A percentile compares a stretch with the other conserved stretches of the same genome.
phyloP scores from a whole-genome alignment of 1,284 basidiomycete species.

The Irpex sp. region DNA sequence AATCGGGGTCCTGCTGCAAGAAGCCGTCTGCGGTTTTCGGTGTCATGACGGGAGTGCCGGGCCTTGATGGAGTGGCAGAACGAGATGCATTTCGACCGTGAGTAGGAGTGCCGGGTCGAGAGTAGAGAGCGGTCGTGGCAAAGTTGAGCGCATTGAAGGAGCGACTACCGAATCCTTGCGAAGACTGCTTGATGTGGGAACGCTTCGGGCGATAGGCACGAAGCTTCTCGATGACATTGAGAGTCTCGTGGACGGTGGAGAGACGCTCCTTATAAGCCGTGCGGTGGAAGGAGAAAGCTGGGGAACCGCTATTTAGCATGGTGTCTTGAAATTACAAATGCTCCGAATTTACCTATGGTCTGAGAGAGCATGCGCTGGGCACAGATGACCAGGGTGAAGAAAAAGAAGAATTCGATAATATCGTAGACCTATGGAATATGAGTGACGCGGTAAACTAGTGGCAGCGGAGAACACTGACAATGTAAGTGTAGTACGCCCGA shows the following conservation, averaged over 20 bases:
- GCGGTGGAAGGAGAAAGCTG: slow-evolving; percentile 71
- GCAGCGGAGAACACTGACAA: slow-evolving; percentile 27
- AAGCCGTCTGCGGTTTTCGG: not conserved
- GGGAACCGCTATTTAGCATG: not conserved
- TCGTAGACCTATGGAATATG: slow-evolving; percentile 39
- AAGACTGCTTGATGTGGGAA: slow-evolving; percentile 19
- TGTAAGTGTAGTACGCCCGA: slow-evolving; percentile 52
- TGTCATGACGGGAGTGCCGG: slow-evolving; percentile 18
- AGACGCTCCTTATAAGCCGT: slow-evolving; percentile 76
- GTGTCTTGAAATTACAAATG: no score
- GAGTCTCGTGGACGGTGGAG: slow-evolving; percentile 48
- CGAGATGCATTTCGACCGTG: slow-evolving; percentile 15
- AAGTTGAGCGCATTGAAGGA: slow-evolving; percentile 15
- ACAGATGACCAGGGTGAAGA: slow-evolving; percentile 58
- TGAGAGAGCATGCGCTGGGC: slow-evolving; percentile 64
- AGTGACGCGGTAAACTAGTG: slow-evolving; percentile 1
- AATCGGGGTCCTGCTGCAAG: slow-evolving; percentile 12
- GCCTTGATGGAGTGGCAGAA: slow-evolving; percentile 12
- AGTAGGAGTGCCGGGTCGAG: slow-evolving; percentile 26
- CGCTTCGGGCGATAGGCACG: slow-evolving; percentile 67
- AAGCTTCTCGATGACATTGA: slow-evolving; percentile 66
- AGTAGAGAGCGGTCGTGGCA: slow-evolving; percentile 12
- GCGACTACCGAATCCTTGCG: slow-evolving; percentile 23
- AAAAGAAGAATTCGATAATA: slow-evolving; percentile 68
- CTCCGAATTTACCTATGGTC: slow-evolving; percentile 39